Percentiles rank a stretch among this genome's conserved stretches.
Evolutionary conservation across 108 stramenopile genomes (phyloP).

Genomic region (Skeletonema costatum): DNA sequence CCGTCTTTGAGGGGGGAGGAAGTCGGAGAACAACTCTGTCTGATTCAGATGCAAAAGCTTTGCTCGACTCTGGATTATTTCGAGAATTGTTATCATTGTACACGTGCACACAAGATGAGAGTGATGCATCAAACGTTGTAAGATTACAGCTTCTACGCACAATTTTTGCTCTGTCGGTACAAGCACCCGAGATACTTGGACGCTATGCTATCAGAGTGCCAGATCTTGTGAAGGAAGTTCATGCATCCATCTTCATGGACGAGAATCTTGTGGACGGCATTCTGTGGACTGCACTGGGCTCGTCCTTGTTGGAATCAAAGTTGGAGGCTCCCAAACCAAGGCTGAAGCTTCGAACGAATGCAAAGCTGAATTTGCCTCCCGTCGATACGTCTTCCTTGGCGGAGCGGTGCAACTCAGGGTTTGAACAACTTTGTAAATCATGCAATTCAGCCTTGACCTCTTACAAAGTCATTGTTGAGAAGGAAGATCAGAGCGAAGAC

Average conservation of each 20-base stretch:
- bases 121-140: slow-evolving; percentile 8
- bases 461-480: slow-evolving; percentile 11
- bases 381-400: slow-evolving; percentile 25
- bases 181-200: slow-evolving; percentile 36
- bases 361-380: slow-evolving; percentile 13
- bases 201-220: slow-evolving; percentile 39
- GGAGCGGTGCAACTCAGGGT: slow-evolving; percentile 18
- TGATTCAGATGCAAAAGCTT: slow-evolving; percentile 37
- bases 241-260: slow-evolving; percentile 30
- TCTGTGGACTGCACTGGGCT: slow-evolving; percentile 39
- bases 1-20: slow-evolving; percentile 38
- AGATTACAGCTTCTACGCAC: slow-evolving; percentile 41
- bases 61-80: slow-evolving; percentile 46
- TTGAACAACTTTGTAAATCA: slow-evolving; percentile 24
- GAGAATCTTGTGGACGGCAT: slow-evolving; percentile 42
- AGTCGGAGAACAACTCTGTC: slow-evolving; percentile 20
- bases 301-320: slow-evolving; percentile 32
- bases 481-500: slow-evolving; percentile 1
- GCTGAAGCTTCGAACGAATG: slow-evolving; percentile 23
- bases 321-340: slow-evolving; percentile 11
- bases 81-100: slow-evolving; percentile 39
- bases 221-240: slow-evolving; percentile 42
- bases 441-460: slow-evolving; percentile 4
- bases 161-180: slow-evolving; percentile 26
- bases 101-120: slow-evolving; percentile 12